phyloP scores from a whole-genome alignment of 345 rosid genomes.

The Eucalyptus curtisii region DNA sequence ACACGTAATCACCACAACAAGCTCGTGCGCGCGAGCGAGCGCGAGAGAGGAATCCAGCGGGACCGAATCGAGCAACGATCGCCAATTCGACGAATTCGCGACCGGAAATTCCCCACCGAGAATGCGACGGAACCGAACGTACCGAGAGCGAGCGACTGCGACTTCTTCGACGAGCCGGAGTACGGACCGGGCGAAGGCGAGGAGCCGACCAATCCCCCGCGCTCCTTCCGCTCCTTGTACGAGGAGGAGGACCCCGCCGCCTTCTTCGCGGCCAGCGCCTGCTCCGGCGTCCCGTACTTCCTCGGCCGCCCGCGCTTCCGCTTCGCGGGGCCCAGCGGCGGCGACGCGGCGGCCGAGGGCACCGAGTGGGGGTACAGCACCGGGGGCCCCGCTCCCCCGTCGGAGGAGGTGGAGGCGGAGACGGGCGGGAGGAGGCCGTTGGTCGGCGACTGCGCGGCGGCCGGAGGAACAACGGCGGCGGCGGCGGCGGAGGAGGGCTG shows the following conservation, averaged over 20 bases:
- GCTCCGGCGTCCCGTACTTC: conserved; percentile 93
- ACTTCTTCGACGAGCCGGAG: neutral
- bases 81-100: neutral
- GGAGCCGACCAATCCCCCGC: neutral
- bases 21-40: neutral
- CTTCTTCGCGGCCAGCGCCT: conserved; percentile 84
- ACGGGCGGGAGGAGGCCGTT: conserved; percentile 49
- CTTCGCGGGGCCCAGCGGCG: conserved; percentile 45
- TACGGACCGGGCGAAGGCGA: neutral
- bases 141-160: neutral
- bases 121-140: neutral
- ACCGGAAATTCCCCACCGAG: neutral
- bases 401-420: neutral
- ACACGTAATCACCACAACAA: neutral
- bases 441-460: conserved; percentile 30
- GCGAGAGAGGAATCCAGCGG: neutral
- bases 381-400: conserved; percentile 8
- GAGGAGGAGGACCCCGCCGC: conserved; percentile 44
- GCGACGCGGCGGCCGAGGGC: conserved; percentile 44
- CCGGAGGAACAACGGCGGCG: conserved; percentile 9
- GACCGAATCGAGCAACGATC: neutral
- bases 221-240: conserved; percentile 32
- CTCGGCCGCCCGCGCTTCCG: conserved; percentile 92
- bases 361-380: conserved; percentile 51
- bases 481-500: conserved; percentile 17